Evolutionary conservation across 495 filamentous ascomycete genomes (phyloP).

Genomic region (Hypomontagnella submonticulosa): DNA sequence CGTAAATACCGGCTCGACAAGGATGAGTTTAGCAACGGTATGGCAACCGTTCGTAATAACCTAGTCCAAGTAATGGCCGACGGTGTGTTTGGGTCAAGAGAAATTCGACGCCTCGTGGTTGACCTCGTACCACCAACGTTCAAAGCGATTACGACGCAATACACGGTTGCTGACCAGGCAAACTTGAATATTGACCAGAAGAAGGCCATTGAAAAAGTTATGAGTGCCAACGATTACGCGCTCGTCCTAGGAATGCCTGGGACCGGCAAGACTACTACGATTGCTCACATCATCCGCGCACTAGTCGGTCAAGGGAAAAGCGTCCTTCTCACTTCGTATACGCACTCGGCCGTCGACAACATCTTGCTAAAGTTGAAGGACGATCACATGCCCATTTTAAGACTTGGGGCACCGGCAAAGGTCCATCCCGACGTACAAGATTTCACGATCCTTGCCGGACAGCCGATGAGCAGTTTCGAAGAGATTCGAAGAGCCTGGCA

Average conservation of each 20-base stretch:
- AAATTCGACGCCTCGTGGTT: slow-evolving; percentile 81
- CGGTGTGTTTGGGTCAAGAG: slow-evolving; percentile 72
- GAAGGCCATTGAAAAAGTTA: slow-evolving; percentile 88
- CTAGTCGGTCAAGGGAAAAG: slow-evolving; percentile 90
- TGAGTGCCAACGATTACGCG: slow-evolving; percentile 94
- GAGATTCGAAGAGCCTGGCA: slow-evolving; percentile 86
- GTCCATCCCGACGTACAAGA: slow-evolving; percentile 85
- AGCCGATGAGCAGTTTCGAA: slow-evolving; percentile 77
- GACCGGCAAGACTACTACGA: slow-evolving; percentile 97
- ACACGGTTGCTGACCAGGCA: slow-evolving; percentile 63
- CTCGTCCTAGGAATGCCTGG: slow-evolving; percentile 97
- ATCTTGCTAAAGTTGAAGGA: slow-evolving; percentile 90
- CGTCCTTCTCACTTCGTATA: slow-evolving; percentile 93
- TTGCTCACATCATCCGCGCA: slow-evolving; percentile 94
- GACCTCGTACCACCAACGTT: slow-evolving; percentile 78
- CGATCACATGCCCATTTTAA: slow-evolving; percentile 81
- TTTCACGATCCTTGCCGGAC: slow-evolving; percentile 81
- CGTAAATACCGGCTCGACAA: slow-evolving; percentile 89
- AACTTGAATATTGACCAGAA: slow-evolving; percentile 87
- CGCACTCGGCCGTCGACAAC: slow-evolving; percentile 97
- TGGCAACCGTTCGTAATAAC: slow-evolving; percentile 94
- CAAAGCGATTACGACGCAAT: slow-evolving; percentile 69
- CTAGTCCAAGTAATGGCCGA: slow-evolving; percentile 91
- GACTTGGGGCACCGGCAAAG: slow-evolving; percentile 84
- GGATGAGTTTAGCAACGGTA: slow-evolving; percentile 97